Base-by-base conservation (phyloP, 257 asterid species). In the Solanum sparsipilum region DNA sequence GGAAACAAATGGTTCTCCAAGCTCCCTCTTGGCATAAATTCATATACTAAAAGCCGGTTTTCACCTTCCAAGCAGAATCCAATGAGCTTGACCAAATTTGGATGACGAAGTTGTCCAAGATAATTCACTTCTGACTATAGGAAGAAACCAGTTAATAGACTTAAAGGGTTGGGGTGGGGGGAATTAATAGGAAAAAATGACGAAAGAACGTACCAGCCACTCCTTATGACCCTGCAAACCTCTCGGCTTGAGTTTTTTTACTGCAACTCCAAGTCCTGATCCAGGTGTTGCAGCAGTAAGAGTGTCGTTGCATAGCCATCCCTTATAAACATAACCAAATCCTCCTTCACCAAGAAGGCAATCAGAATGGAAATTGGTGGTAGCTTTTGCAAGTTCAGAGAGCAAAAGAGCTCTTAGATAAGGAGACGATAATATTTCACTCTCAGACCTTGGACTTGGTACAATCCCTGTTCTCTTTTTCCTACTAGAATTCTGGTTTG, bases 171-270 rank as follows among this genome's bases (percentile, higher is more conserved):
- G 68, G 5, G 10, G 2, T 9, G 31, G 32, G 7, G 25, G 65
- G 25, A 52, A 52, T 52, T 52, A 16, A 52, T 18, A 52, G 63
- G 63, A 52, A 52, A 52, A 16, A 18, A 46, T 6, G 65, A 72
- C 1, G 32, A 39, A 35, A 75, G 44, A 81, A 84, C 91, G 16
- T 21, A 92, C 93, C 93, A 92, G 83, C 92, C 92, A 90, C 89
- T 91, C 93, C 83, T 91, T 91, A 56, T 91, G 93, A 65, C 93
- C 93, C 86, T 92, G 93, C 20, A 86, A 87, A 46, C 92, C 92
- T 76, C 87, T 88, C 82, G 91, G 89, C 29, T 81, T 92, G 7
- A 92, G 91, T 65, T 87, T 90, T 73, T 92, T 92, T 1, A 92
- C 91, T 18, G 93, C 93, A 73, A 92, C 91, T 7, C 83, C 89